phyloP scores from a whole-genome alignment of 1,284 basidiomycete genomes.

The Termitomyces sp. region DNA sequence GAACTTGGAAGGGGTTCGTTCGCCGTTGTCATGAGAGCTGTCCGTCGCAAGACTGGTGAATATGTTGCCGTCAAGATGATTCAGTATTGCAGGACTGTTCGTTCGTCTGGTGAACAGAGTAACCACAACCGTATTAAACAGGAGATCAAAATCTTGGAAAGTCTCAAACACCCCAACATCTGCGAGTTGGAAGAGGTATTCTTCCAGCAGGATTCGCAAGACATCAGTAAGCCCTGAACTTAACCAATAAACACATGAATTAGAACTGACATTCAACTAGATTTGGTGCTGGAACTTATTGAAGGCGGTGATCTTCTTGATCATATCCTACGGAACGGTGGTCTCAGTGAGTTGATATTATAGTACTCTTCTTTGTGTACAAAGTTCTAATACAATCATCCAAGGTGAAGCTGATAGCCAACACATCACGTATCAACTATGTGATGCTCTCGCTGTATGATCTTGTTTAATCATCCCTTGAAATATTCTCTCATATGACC shows the following conservation, averaged over 20 bases:
- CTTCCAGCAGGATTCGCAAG: constrained; percentile 49
- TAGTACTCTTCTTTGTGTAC: not conserved
- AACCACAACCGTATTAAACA: constrained; percentile 42
- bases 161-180: constrained; percentile 76
- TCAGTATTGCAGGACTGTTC: constrained; percentile 37
- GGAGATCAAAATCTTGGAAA: constrained; percentile 78
- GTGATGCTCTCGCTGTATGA: constrained; percentile 62
- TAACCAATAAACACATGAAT: not conserved
- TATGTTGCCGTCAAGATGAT: constrained; percentile 80
- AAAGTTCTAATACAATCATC: not conserved
- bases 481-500: constrained; percentile 8
- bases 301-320: constrained; percentile 89
- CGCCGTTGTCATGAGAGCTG: constrained; percentile 71
- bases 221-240: constrained; percentile 51
- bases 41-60: constrained; percentile 52
- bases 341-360: constrained; percentile 56
- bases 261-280: constrained; percentile 30
- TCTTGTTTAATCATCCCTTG: constrained; percentile 2
- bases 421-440: constrained; percentile 71
- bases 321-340: constrained; percentile 56
- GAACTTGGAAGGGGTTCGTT: constrained; percentile 80
- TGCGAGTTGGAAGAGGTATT: constrained; percentile 80
- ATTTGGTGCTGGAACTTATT: constrained; percentile 75
- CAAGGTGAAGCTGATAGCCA: constrained; percentile 53
- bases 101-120: constrained; percentile 22